Evolutionary conservation across 441 rosid species (phyloP), one percentile per base, ranked within the genome.

Genomic region (Biscutella auriculata): DNA sequence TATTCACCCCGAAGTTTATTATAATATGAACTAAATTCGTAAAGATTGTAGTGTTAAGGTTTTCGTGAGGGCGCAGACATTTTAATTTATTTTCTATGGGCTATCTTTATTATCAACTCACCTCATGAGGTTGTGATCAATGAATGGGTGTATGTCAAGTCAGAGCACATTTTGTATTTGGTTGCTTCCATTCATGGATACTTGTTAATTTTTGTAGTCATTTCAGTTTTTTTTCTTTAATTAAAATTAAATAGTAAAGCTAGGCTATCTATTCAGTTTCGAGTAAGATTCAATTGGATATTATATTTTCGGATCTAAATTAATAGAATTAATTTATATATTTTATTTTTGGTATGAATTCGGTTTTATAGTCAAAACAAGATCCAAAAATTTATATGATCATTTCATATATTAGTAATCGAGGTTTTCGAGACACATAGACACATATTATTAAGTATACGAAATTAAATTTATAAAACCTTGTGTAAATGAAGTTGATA

Each of bases 141-240:
- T 35, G 23, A 47, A 60, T 50, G 49, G 44, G 59, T 62, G 52
- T 62, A 52, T 62, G 59, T 62, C 59, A 62, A 62, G 42, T 62
- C 66, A 52, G 26, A 32, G 5, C 26, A 30, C 35, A 62, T n/a
- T 30, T 19, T 28, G 30, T 29, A 6, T 39, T 9, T 17, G 15
- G 25, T 50, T 61, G 40, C 8, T 61, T 39, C 41, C n/a, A n/a
- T n/a, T n/a, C 16, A 30, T 39, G 6, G 2, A 21, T 29, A 21
- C 16, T 23, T 39, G 33, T 50, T 36, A 47, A 36, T 60, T 59
- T 46, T 35, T 47, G 21, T 35, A 6, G 28, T 2, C 0, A 34
- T 13, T 33, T 58, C 8, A 32, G 25, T 15, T 35, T 29, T 3
- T 8, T 42, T 11, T 17, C n/a, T 6, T 10, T 1, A 32, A 50